Evolutionary conservation across 176 grass and related monocot species (phyloP).

Genomic region (Triticum timopheevii): DNA sequence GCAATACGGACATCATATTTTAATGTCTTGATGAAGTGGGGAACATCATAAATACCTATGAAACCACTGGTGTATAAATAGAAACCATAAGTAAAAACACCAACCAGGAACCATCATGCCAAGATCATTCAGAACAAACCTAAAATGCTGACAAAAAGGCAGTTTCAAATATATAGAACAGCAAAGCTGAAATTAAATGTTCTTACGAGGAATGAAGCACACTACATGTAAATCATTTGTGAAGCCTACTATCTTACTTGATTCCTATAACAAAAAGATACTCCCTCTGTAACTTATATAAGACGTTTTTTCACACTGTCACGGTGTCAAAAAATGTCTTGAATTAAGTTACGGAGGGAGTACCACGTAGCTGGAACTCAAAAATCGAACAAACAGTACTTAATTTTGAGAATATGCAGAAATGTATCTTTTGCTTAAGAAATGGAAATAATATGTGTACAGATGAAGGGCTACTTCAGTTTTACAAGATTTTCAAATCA

Average conservation of each 20-base stretch:
- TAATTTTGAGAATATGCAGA: background rate
- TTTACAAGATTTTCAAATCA: background rate
- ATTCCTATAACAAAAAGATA: background rate
- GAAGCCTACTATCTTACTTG: background rate
- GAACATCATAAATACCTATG: conserved; percentile 98
- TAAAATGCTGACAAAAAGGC: background rate
- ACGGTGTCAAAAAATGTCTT: too few relatives aligned
- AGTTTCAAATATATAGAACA: background rate
- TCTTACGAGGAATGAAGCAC: conserved; percentile 2
- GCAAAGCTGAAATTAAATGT: background rate
- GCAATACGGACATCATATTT: conserved; percentile 80
- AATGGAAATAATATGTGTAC: background rate
- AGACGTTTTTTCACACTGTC: too few relatives aligned
- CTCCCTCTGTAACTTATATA: too few relatives aligned
- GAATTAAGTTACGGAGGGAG: too few relatives aligned
- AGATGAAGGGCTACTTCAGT: background rate
- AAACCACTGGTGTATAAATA: conserved; percentile 71
- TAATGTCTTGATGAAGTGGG: conserved; percentile 80
- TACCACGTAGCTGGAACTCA: background rate
- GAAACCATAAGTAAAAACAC: conserved; percentile 29
- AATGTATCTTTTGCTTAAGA: background rate
- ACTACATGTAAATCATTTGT: conserved; percentile 6
- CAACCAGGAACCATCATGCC: background rate
- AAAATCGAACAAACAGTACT: background rate
- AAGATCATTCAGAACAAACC: conserved; percentile 22